Percentiles rank a stretch among this genome's conserved stretches.
Conservation (phyloP, 108 stramenopile genomes). For the Cylindrotheca closterium region DNA sequence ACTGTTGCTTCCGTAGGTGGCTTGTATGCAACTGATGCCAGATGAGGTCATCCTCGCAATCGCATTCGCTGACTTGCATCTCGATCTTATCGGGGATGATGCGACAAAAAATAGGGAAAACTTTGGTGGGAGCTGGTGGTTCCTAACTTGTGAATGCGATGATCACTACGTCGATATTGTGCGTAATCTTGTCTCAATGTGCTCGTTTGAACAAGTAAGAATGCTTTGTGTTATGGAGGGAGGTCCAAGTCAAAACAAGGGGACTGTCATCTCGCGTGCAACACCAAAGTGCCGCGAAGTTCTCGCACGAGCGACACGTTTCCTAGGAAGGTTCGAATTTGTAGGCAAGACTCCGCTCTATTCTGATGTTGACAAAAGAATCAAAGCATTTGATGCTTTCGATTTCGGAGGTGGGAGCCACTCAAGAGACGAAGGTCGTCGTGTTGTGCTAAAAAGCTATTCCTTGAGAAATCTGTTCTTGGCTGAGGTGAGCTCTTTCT, state of each 20-base stretch:
- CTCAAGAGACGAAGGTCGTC: slow-evolving; percentile 34
- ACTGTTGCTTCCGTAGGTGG: slow-evolving; percentile 34
- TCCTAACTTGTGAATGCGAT: slow-evolving; percentile 76
- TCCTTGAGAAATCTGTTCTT: slow-evolving; percentile 33
- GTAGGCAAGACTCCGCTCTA: slow-evolving; percentile 31
- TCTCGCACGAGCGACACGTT: slow-evolving; percentile 54
- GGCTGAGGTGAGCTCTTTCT: slow-evolving; percentile 46
- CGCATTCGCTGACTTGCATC: slow-evolving; percentile 75
- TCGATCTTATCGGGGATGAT: slow-evolving; percentile 65
- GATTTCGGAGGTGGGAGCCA: slow-evolving; percentile 47
- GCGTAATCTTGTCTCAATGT: slow-evolving; percentile 63
- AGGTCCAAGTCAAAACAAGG: slow-evolving; percentile 12
- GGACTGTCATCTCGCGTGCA: slow-evolving; percentile 55
- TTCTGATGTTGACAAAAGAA: slow-evolving; percentile 18
- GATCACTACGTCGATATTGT: slow-evolving; percentile 70
- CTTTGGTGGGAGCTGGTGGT: slow-evolving; percentile 83
- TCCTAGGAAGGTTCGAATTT: slow-evolving; percentile 78
- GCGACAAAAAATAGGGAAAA: slow-evolving; percentile 39
- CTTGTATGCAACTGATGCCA: slow-evolving; percentile 67
- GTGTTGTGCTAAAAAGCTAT: slow-evolving; percentile 70
- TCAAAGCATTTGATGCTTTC: slow-evolving; percentile 65
- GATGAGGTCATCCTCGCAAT: slow-evolving; percentile 76
- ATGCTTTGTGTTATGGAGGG: slow-evolving; percentile 54
- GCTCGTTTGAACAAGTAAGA: slow-evolving; percentile 69
- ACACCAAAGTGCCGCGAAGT: slow-evolving; percentile 61